Evolutionary conservation across 129 eudicot species (phyloP), one percentile per base, ranked within the genome.

Genomic region (Heracleum sosnowskyi): DNA sequence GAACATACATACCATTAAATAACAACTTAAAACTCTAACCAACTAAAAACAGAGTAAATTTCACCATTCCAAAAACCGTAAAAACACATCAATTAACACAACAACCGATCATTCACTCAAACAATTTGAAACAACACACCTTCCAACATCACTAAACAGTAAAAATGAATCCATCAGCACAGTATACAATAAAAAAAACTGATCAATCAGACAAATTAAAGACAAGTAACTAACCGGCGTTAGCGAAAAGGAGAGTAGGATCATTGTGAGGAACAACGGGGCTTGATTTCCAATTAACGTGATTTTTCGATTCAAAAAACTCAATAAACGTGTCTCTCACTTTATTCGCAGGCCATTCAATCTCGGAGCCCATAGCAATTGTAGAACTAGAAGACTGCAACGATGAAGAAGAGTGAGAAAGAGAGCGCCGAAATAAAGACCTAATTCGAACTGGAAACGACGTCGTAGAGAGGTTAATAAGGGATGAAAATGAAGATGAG

Each of bases 251-350:
- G 42, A 95, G 92, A 10, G 99, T 95, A 9, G 99, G 99, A 64
- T 95, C 99, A 60, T 92, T 92, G 55, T 81, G 89, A 44, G 99
- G 99, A 77, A 95, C 99, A 78, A 95, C 99, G 2, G 99, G 99
- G 34, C 99, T 95, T 0, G 99, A 95, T 80, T 86, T 90, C 96
- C 96, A 92, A 40, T 81, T 42, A 1, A 82, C 88, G 41, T 95
- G 99, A 4, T 45, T 69, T 78, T 86, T 86, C 4, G 66, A 86
- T 82, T 90, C 84, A 39, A 90, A 95, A 69, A 92, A 95, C 46
- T 86, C 69, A 0, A 92, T n/a, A 62, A 90, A 95, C 3, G 96
- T 79, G 0, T 92, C 92, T 79, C 99, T 85, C 2, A 92, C 97
- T 70, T 70, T 77, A 39, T 47, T 82, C 0, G 99, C 99, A 68